phyloP scores from a whole-genome alignment of 805 yeast species.

The Osmozyma mogii region DNA sequence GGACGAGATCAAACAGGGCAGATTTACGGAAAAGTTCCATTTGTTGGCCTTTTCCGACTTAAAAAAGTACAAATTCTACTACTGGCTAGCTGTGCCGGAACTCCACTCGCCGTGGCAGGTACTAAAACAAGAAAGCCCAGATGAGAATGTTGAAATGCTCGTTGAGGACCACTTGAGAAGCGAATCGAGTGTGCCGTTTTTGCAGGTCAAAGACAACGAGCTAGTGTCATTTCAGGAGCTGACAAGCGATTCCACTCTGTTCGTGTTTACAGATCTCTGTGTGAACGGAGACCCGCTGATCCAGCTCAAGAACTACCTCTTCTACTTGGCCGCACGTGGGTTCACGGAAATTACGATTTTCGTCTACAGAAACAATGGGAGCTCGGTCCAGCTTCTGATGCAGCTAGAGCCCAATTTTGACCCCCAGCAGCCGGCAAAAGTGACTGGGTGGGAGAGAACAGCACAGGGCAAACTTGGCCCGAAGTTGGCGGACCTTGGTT shows the following conservation, averaged over 20 bases:
- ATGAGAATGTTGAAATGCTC: slow-evolving; percentile 2
- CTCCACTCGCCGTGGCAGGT: slow-evolving; percentile 45
- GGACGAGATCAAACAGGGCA: slow-evolving; percentile 9
- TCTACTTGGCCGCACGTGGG: slow-evolving; percentile 30
- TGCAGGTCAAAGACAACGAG: slow-evolving; percentile 1
- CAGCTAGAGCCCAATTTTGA: slow-evolving; percentile 7
- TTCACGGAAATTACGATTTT: slow-evolving; percentile 13
- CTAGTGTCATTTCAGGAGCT: neutral
- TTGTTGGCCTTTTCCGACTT: slow-evolving; percentile 73
- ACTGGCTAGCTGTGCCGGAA: slow-evolving; percentile 84
- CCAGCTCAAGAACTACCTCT: slow-evolving; percentile 52
- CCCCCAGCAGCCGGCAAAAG: slow-evolving; percentile 25
- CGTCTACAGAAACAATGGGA: slow-evolving; percentile 16
- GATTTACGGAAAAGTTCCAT: slow-evolving; percentile 27
- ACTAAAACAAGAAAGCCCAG: no score
- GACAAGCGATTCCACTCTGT: slow-evolving; percentile 9
- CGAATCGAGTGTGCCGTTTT: no score
- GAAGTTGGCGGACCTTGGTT: slow-evolving; percentile 72
- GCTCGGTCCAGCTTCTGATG: slow-evolving; percentile 13
- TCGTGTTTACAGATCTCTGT: slow-evolving; percentile 26
- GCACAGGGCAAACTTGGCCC: slow-evolving; percentile 68
- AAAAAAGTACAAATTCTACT: slow-evolving; percentile 78
- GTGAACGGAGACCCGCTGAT: slow-evolving; percentile 35
- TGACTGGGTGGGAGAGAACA: slow-evolving; percentile 90
- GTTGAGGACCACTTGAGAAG: no score